A percentile compares a stretch with the other conserved stretches of the same genome.
These are phyloP conservation scores for Candida sanyaensis DNA, from an alignment of 1,139 yeast genomes.

Conservation along the genomic window DNA sequence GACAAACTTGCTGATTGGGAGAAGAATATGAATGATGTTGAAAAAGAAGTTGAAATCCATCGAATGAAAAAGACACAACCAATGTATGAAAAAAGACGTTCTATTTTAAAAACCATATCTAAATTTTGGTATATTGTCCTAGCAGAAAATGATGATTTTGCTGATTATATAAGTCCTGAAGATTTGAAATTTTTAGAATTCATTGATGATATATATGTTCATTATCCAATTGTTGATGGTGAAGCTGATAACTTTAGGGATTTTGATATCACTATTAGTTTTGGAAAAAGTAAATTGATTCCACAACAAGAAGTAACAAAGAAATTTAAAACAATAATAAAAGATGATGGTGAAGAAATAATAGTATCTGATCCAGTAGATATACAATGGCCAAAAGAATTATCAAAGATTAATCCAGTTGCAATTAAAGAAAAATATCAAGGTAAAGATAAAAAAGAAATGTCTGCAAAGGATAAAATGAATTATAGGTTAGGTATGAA, in stretches of 20 bases:
- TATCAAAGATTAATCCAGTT: conserved; percentile 54
- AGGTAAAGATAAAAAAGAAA: conserved; percentile 34
- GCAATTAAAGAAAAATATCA: conserved; percentile 37
- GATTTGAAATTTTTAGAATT: conserved; percentile 69
- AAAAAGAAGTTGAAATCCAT: conserved; percentile 52
- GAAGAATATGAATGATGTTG: conserved; percentile 54
- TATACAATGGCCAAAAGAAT: conserved; percentile 61
- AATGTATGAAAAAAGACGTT: conserved; percentile 52
- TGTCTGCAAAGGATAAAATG: conserved; percentile 54
- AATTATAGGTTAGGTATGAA: conserved; percentile 69
- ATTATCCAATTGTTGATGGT: conserved; percentile 42
- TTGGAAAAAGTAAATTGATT: conserved; percentile 39
- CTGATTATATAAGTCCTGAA: conserved; percentile 65
- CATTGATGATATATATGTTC: conserved; percentile 57
- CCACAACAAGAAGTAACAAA: conserved; percentile 57
- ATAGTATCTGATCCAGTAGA: conserved; percentile 51
- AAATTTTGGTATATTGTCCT: conserved; percentile 77
- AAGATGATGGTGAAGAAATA: conserved; percentile 54
- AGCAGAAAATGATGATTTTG: conserved; percentile 75
- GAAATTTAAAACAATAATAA: conserved; percentile 43
- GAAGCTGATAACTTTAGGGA: conserved; percentile 41
- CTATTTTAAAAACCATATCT: conserved; percentile 49
- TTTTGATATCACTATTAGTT: conserved; percentile 58
- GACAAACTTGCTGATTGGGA: conserved; percentile 55
- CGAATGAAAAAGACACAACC: conserved; percentile 53